Conservation (phyloP, 768 basidiomycete genomes). For the Boletus fagicola region DNA sequence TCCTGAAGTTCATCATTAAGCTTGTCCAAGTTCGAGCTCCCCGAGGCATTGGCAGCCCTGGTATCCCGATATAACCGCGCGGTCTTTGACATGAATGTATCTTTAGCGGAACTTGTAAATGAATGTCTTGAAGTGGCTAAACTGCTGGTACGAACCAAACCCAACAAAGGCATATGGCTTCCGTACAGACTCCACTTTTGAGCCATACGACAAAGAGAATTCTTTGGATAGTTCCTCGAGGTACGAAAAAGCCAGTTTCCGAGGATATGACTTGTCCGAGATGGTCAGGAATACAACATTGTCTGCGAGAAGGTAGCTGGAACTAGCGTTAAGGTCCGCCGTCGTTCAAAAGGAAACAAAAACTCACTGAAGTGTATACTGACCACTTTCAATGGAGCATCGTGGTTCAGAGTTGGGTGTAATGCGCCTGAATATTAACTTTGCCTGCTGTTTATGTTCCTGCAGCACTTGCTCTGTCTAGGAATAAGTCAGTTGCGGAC, state of each 20-base stretch:
- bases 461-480: conserved; percentile 92
- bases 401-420: conserved; percentile 92
- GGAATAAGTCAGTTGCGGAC: conserved; percentile 5
- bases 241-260: conserved; percentile 96
- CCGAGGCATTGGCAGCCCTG: conserved; percentile 72
- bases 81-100: conserved; percentile 99
- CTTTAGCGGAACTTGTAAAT: conserved; percentile 40
- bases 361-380: conserved; percentile 92
- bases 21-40: conserved; percentile 68
- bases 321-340: conserved; percentile 11
- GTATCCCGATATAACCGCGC: conserved; percentile 94
- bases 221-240: conserved; percentile 97
- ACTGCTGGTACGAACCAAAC: conserved; percentile 67
- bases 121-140: neutral
- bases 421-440: conserved; percentile 92
- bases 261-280: conserved; percentile 94
- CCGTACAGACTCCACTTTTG: conserved; percentile 86
- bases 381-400: conserved; percentile 95
- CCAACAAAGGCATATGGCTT: conserved; percentile 99
- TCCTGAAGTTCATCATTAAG: conserved; percentile 97
- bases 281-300: conserved; percentile 95
- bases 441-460: conserved; percentile 98
- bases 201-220: conserved; percentile 88
- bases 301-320: conserved; percentile 90
- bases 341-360: neutral